phyloP scores from a whole-genome alignment of 345 rosid species.

The Combretum micranthum region DNA sequence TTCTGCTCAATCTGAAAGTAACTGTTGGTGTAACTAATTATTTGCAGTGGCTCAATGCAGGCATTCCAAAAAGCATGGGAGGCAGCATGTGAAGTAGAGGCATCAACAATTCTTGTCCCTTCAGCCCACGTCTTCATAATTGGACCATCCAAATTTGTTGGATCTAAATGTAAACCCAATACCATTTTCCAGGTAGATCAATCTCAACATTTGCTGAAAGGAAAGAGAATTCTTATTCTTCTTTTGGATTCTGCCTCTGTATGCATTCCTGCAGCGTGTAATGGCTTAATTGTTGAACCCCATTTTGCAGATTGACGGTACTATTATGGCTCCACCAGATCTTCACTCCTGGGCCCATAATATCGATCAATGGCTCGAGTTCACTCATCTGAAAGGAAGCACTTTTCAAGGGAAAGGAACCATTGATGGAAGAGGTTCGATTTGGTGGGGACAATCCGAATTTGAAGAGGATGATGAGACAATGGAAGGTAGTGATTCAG shows the following conservation, averaged over 20 bases:
- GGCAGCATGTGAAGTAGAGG: conserved; percentile 16
- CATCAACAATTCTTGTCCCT: conserved; percentile 10
- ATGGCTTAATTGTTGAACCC: background rate
- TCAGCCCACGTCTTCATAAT: conserved; percentile 15
- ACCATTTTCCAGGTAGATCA: conserved; percentile 29
- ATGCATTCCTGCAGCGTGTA: background rate
- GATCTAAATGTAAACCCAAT: conserved; percentile 19
- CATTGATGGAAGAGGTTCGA: conserved; percentile 31
- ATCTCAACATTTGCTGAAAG: background rate
- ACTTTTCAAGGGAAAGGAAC: conserved; percentile 26
- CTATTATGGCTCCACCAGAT: conserved; percentile 27
- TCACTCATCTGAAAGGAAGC: conserved; percentile 16
- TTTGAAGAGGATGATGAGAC: conserved; percentile 15
- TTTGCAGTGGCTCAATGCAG: conserved; percentile 1
- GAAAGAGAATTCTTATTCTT: background rate
- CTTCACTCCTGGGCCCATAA: conserved; percentile 19
- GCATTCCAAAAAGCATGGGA: conserved; percentile 14
- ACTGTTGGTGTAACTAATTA: no score
- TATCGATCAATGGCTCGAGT: conserved; percentile 26
- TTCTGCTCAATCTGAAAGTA: no score
- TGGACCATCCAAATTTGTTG: conserved; percentile 17
- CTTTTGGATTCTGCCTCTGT: no score
- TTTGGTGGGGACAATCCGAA: conserved; percentile 30
- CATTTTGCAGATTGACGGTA: conserved; percentile 27
- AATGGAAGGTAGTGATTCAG: background rate